These are phyloP conservation scores for Paramecium sonneborni DNA, from an alignment of 73 alveolate genomes.

Conservation along the genomic window DNA sequence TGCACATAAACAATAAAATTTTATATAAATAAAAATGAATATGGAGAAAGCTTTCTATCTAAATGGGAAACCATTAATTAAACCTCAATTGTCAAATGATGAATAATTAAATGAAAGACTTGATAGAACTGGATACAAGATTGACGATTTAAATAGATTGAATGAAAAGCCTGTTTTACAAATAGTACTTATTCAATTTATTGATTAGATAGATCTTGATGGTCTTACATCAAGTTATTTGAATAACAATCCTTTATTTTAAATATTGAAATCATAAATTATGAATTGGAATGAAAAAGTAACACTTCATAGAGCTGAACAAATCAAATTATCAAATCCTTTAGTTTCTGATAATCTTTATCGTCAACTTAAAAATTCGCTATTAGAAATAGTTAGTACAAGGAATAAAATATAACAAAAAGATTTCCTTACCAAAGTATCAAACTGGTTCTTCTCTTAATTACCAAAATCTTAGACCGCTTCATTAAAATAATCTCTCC, in stretches of 20 bases:
- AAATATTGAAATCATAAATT: background rate
- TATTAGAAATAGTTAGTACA: background rate
- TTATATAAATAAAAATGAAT: background rate
- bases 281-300: conserved; percentile 56
- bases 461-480: background rate
- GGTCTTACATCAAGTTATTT: background rate
- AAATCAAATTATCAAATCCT: background rate
- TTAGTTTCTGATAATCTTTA: background rate
- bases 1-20: background rate
- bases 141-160: background rate
- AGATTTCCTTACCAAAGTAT: background rate
- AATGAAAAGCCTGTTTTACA: background rate
- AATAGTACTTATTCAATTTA: background rate
- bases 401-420: background rate
- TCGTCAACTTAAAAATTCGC: background rate
- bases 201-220: conserved; percentile 28
- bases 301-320: background rate
- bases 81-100: conserved; percentile 24
- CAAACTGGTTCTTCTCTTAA: background rate
- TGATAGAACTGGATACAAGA: conserved; percentile 4
- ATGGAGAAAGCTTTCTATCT: conserved; percentile 16
- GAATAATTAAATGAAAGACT: background rate
- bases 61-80: conserved; percentile 22
- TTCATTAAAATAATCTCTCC: background rate
- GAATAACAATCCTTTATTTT: background rate